Percentiles rank a stretch among this genome's conserved stretches.
phyloP scores from a whole-genome alignment of 805 yeast genomes.

The Clavispora carvajalis region DNA sequence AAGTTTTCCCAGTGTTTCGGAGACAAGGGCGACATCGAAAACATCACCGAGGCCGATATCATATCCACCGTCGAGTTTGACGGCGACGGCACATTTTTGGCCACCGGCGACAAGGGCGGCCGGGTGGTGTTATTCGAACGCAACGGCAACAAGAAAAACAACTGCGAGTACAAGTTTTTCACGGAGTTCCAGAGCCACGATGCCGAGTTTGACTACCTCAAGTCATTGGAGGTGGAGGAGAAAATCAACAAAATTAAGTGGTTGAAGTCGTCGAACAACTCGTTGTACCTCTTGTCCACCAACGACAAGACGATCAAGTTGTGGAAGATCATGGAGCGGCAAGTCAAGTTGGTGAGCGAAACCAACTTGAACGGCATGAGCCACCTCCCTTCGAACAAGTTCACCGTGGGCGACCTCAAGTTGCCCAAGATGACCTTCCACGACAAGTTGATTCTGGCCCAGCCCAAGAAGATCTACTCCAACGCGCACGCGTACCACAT shows the following conservation, averaged over 20 bases:
- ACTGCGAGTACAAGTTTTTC: constrained; percentile 88
- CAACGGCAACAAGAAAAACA: constrained; percentile 55
- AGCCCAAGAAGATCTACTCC: constrained; percentile 84
- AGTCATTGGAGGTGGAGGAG: constrained; percentile 95
- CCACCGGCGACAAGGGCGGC: constrained; percentile 99
- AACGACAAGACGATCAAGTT: constrained; percentile 98
- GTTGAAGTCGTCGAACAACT: constrained; percentile 82
- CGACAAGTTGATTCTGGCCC: constrained; percentile 91
- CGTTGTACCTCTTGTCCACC: constrained; percentile 86
- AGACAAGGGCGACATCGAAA: constrained; percentile 95
- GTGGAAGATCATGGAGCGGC: constrained; percentile 93
- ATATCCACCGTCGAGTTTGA: constrained; percentile 96
- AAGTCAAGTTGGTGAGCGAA: constrained; percentile 86
- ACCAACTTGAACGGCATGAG: constrained; percentile 53
- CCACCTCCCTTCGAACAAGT: constrained; percentile 20
- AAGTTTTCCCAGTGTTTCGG: constrained; percentile 98
- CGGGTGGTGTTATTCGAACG: constrained; percentile 94
- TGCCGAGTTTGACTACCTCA: constrained; percentile 95
- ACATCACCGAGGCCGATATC: constrained; percentile 93
- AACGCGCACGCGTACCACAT: constrained; percentile 99
- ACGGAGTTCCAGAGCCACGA: constrained; percentile 98
- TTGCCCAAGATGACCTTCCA: constrained; percentile 89
- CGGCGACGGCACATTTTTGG: constrained; percentile 88
- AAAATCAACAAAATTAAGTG: constrained; percentile 96
- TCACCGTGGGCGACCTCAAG: constrained; percentile 44